phyloP scores from a whole-genome alignment of 176 grass and related monocot species.

The Oryza longistaminata region DNA sequence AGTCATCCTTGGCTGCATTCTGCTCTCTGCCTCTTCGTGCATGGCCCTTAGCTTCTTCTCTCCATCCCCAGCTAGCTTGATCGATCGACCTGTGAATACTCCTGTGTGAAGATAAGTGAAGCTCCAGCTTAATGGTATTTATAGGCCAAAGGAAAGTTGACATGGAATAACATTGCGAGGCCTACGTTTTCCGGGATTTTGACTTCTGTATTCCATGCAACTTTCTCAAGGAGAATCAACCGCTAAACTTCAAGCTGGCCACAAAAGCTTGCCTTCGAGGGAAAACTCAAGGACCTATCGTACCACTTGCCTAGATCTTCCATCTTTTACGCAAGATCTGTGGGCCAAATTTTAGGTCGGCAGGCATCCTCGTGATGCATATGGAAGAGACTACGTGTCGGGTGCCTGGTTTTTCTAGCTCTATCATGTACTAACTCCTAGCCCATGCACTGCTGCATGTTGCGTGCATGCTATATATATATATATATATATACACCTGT shows the following conservation, averaged over 20 bases:
- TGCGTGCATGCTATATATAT: too few relatives aligned
- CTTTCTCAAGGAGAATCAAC: not conserved
- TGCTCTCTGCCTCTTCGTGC: not conserved
- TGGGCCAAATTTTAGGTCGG: not conserved
- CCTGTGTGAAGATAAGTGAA: not conserved
- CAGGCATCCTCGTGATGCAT: not conserved
- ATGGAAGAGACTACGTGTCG: not conserved
- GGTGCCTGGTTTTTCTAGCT: too few relatives aligned
- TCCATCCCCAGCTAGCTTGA: not conserved
- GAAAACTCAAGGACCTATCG: not conserved
- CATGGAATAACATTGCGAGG: not conserved
- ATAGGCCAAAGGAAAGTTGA: not conserved
- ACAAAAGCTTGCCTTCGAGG: not conserved
- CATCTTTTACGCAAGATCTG: not conserved
- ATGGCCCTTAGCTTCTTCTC: not conserved
- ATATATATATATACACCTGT: too few relatives aligned
- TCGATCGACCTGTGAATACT: not conserved
- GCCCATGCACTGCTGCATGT: too few relatives aligned
- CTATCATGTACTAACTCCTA: too few relatives aligned
- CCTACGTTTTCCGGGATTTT: not conserved
- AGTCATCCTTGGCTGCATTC: conserved; percentile 21
- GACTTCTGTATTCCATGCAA: not conserved
- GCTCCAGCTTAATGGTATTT: not conserved
- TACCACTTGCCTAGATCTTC: not conserved
- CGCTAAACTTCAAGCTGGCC: not conserved